Evolutionary conservation across 306 rosid genomes (phyloP).

Genomic region (Glycyrrhiza uralensis): DNA sequence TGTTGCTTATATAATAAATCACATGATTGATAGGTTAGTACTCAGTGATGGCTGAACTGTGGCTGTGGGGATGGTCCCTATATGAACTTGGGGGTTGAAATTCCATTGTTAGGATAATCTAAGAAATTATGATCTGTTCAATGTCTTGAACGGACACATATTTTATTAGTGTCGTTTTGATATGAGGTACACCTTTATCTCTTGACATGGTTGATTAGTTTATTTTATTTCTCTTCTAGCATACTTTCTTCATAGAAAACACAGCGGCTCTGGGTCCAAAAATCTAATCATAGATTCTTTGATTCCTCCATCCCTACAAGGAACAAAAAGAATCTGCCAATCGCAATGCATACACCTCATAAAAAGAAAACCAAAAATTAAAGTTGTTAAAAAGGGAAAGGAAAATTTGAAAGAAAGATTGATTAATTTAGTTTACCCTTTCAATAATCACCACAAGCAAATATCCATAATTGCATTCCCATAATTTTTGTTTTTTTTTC

Average conservation of each 20-base stretch:
- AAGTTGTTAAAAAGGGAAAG: conserved; percentile 13
- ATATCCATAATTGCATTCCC: conserved; percentile 43
- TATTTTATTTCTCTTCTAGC: conserved; percentile 24
- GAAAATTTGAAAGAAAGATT: conserved; percentile 29
- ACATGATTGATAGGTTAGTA: conserved; percentile 20
- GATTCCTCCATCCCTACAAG: conserved; percentile 80
- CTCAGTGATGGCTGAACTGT: conserved; percentile 12
- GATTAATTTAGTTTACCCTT: conserved; percentile 47
- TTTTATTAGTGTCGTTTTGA: conserved; percentile 11
- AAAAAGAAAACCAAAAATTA: conserved; percentile 32
- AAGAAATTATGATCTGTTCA: conserved; percentile 14
- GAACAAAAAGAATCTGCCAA: conserved; percentile 96
- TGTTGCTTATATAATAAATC: background rate
- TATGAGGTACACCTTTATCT: conserved; percentile 28
- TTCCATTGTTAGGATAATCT: conserved; percentile 45
- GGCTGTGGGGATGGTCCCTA: conserved; percentile 20
- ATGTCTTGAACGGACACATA: conserved; percentile 24
- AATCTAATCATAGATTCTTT: conserved; percentile 84
- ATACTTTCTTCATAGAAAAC: conserved; percentile 36
- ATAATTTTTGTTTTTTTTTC: background rate
- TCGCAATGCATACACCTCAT: conserved; percentile 39
- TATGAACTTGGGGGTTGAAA: conserved; percentile 31
- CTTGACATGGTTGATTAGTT: conserved; percentile 35
- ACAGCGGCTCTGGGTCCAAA: conserved; percentile 49
- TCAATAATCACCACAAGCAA: conserved; percentile 48